Evolutionary conservation across 495 filamentous ascomycete species (phyloP).

Genomic region (Opeltia flavorubescens): DNA sequence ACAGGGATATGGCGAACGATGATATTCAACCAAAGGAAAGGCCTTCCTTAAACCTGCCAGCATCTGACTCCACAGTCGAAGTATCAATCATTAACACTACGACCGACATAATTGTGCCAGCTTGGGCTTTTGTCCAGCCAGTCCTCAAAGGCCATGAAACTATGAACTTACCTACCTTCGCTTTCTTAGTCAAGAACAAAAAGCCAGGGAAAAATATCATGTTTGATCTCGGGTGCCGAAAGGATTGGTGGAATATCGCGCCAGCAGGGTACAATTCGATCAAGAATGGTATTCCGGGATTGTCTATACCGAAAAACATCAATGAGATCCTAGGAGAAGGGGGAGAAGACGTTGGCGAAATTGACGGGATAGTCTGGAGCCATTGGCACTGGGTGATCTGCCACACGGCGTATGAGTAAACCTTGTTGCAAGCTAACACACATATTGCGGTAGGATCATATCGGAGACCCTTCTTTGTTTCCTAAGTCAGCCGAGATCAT

Average conservation of each 20-base stretch:
- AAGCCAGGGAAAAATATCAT: constrained; percentile 16
- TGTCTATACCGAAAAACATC: constrained; percentile 17
- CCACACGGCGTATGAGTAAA: constrained; percentile 8
- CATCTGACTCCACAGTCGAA: constrained; percentile 18
- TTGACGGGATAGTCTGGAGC: constrained; percentile 24
- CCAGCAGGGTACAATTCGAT: constrained; percentile 6
- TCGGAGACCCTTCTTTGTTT: constrained; percentile 19
- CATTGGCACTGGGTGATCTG: constrained; percentile 44
- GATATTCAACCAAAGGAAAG: constrained; percentile 8
- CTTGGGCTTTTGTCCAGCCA: constrained; percentile 22
- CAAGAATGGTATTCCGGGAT: constrained; percentile 11
- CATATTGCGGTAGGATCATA: constrained; percentile 29
- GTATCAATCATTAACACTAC: constrained; percentile 26
- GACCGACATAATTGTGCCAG: constrained; percentile 18
- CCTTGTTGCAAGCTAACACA: constrained; percentile 26
- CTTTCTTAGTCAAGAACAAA: constrained; percentile 23
- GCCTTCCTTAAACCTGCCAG: constrained; percentile 9
- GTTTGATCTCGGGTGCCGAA: constrained; percentile 20
- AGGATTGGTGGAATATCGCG: constrained; percentile 21
- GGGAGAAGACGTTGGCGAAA: constrained; percentile 11
- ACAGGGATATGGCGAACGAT: constrained; percentile 8
- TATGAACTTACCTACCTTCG: constrained; percentile 23
- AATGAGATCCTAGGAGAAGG: constrained; percentile 20
- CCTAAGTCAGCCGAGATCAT: constrained; percentile 19
- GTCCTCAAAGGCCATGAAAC: constrained; percentile 21